Conservation (phyloP, 2,329 filamentous ascomycete species). For the Aplosporella prunicola region DNA sequence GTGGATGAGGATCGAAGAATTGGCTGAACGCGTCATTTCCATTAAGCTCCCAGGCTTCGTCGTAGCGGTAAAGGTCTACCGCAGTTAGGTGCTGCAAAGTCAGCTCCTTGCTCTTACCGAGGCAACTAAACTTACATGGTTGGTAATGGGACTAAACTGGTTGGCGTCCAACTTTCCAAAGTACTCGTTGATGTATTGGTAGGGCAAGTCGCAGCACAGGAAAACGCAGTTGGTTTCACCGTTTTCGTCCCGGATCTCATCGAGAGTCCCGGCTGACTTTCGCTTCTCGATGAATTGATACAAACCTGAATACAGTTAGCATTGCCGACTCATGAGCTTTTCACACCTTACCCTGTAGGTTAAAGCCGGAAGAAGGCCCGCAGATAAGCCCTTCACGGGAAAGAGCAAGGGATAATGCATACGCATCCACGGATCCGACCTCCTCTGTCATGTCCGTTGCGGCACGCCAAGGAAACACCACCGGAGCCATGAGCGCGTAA, state of each 20-base stretch:
- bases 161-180: conserved; percentile 45
- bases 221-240: conserved; percentile 48
- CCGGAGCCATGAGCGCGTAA: conserved; percentile 39
- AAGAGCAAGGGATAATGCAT: conserved; percentile 43
- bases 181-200: conserved; percentile 53
- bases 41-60: conserved; percentile 8
- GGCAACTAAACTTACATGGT: conserved; percentile 27
- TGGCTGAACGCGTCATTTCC: conserved; percentile 14
- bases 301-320: conserved; percentile 23
- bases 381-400: conserved; percentile 50
- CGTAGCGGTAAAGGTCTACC: conserved; percentile 11
- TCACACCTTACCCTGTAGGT: conserved; percentile 31
- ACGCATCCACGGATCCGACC: conserved; percentile 47
- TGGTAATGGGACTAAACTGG: conserved; percentile 42
- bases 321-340: background rate
- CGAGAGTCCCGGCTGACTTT: conserved; percentile 37
- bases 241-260: conserved; percentile 35
- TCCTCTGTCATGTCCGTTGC: conserved; percentile 49
- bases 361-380: conserved; percentile 53
- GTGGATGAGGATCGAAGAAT: conserved; percentile 3
- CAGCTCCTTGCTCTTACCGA: no score
- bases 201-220: conserved; percentile 54
- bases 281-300: conserved; percentile 42
- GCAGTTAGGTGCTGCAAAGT: conserved; percentile 11
- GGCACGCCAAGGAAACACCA: conserved; percentile 50